Evolutionary conservation across 148 eudicot species (phyloP), one percentile per base, ranked within the genome.

Genomic region (Simmondsia chinensis): DNA sequence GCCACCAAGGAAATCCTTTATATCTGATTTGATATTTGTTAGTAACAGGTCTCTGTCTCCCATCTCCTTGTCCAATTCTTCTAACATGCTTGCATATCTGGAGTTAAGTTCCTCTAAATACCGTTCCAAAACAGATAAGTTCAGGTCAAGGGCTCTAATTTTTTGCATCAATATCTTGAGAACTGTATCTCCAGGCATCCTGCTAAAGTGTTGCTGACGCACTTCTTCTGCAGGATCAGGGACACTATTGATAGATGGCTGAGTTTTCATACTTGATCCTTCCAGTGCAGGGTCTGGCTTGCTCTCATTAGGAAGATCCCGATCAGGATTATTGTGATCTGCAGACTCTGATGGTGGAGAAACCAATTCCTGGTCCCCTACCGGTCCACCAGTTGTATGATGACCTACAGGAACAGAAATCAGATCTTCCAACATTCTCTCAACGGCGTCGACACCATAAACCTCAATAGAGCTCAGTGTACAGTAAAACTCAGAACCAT

Each of bases 151-250:
- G 5, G 83, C 67, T 37, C 96, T 60, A 48, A 91, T 95, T 56
- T 91, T 91, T 70, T 91, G 87, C 96, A 86, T 86, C 35, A 91
- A 71, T 57, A 91, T 86, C 82, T 91, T 91, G 27, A 91, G 78
- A 60, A 82, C 97, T 23, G 86, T 82, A 60, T 91, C 99, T 46
- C 99, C 95, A 9, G 99, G 99, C 88, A 85, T 79, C 59, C 99
- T 74, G 48, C 94, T 75, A 28, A 61, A 68, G 39, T 71, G 95
- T 49, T 74, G 89, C 42, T 67, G 93, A 19, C 71, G 88, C 37
- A 54, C 53, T 63, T 83, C 96, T 56, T 80, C 80, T 35, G 62
- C 62, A 37, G 95, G 73, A 65, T 82, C 96, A 59, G 77, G 72
- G 55, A 57, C 61, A 22, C 39, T 34, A 33, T 52, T 52, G 6